Conservation (phyloP, 768 basidiomycete species). For the Neoboletus subvelutipes region DNA sequence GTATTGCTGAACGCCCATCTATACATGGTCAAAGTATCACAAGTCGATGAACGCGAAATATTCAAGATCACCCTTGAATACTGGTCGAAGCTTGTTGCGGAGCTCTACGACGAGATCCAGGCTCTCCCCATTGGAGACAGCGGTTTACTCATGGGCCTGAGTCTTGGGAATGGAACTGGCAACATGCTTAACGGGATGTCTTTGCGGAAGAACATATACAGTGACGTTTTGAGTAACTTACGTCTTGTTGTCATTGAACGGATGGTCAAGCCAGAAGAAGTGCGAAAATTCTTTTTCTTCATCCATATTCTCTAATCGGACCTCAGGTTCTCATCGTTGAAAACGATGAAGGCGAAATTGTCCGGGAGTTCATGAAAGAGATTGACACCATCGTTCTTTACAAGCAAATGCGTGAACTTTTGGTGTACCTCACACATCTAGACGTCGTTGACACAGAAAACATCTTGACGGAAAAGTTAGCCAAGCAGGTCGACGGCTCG, state of each 20-base stretch:
- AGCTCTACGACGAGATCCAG: slow-evolving; percentile 97
- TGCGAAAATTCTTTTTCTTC: slow-evolving; percentile 32
- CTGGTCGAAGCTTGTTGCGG: slow-evolving; percentile 93
- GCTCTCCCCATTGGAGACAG: slow-evolving; percentile 85
- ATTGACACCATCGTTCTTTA: slow-evolving; percentile 97
- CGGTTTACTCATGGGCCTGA: slow-evolving; percentile 85
- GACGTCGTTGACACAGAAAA: slow-evolving; percentile 96
- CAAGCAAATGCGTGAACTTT: slow-evolving; percentile 96
- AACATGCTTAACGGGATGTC: slow-evolving; percentile 76
- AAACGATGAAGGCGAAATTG: slow-evolving; percentile 99
- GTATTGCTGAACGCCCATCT: slow-evolving; percentile 94
- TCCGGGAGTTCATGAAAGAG: slow-evolving; percentile 99
- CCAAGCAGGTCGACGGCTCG: slow-evolving; percentile 94
- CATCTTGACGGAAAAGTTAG: slow-evolving; percentile 94
- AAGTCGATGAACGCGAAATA: slow-evolving; percentile 97
- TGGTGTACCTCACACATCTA: slow-evolving; percentile 96
- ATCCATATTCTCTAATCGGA: slow-evolving; percentile 6
- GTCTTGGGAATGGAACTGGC: slow-evolving; percentile 62
- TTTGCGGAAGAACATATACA: slow-evolving; percentile 91
- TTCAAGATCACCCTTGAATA: slow-evolving; percentile 99
- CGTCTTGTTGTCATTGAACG: slow-evolving; percentile 95
- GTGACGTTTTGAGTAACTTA: slow-evolving; percentile 91
- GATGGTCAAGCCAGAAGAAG: slow-evolving; percentile 99
- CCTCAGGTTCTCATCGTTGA: slow-evolving; percentile 92
- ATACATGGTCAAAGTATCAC: slow-evolving; percentile 97